Base-by-base conservation (phyloP, 2,329 filamentous ascomycete genomes). In the Aspergillaceae sp. region DNA sequence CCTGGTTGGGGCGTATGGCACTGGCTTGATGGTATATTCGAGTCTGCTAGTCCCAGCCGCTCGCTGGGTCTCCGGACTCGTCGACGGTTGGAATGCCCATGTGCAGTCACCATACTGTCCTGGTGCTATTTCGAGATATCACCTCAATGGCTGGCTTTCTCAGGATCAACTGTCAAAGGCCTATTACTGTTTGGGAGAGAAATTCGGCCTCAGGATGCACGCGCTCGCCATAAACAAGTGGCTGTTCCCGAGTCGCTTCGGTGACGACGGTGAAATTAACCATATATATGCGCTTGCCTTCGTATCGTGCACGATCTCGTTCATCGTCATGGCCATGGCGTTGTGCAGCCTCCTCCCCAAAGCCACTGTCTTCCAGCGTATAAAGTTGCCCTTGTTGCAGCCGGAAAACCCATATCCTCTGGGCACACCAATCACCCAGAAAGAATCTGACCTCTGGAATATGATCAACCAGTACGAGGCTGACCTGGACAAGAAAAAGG, bases 111-210 rank as follows among this genome's bases (percentile, higher is more conserved):
- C 36, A n/a, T 40, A 50, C 43, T 56, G 48, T 34, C 10, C 49
- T 26, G 29, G 41, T 6, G 37, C 42, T 27, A 10, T 26, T 28
- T 10, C 29, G 27, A 29, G n/a, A 26, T n/a, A 26, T 19, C n/a
- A 38, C 10, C n/a, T 29, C 9, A 7, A 27, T 5, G 26, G 9
- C 29, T 44, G 29, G 7, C 41, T 43, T 30, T 29, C 8, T 19
- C 19, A 29, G n/a, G 8, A 30, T 40, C 44, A 47, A 32, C 43
- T 41, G 42, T 26, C 42, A 9, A 38, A 43, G 26, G 19, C 9
- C 10, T 28, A 29, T 30, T 49, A 48, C 36, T 56, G 52, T 30
- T 26, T 41, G n/a, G 51, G 52, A 4, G 43, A 50, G 11, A 47
- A 46, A 32, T 27, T 32, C 7, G 53, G 51, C 4, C 11, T 54